Base-by-base conservation (phyloP, 768 basidiomycete species). In the Russula dissimulans region DNA sequence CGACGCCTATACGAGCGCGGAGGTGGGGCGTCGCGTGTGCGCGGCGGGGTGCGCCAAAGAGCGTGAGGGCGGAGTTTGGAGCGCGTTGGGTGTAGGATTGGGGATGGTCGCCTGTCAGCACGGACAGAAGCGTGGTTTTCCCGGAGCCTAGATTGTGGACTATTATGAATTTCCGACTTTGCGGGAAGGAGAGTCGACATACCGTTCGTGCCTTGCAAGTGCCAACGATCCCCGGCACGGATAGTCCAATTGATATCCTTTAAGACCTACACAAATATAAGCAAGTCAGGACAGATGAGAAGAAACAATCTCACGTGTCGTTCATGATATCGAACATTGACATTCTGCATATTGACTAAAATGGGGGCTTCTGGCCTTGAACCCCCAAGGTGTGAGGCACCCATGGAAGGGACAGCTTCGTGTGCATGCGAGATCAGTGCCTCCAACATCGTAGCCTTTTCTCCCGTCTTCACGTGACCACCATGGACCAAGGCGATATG, bases 41-140 rank as follows among this genome's bases (percentile, higher is more conserved):
- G 11, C 78, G 71, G 6, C 93, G 85, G 3, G 84, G 85, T 32
- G 76, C 75, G 46, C 78, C 77, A 65, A 91, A 86, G 61, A 91
- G 78, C 11, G 69, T 68, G 17, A 91, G 77, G 29, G 74, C 74
- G 59, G 78, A 63, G 71, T 47, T 43, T 18, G 71, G 69, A 0
- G 50, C 51, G 31, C 71, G 70, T 68, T 91, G 89, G 5, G 85
- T 86, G 75, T 88, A 98, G 1, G 95, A 97, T 62, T 93, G 91
- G 0, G 95, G 95, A 71, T 98, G 95, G 69, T 95, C 93, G 29
- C 95, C 95, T 0, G 92, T 92, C 42, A 99, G 74, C 34, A 97
- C 72, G 17, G 95, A 85, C 22, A 41, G 15, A 11, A 41, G 39
- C 39, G 39, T 41, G 14, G 39, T 41, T 41, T 41, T 41, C 4